These are phyloP conservation scores for Glycine soja DNA, from an alignment of 306 rosid species.

Conservation along the genomic window DNA sequence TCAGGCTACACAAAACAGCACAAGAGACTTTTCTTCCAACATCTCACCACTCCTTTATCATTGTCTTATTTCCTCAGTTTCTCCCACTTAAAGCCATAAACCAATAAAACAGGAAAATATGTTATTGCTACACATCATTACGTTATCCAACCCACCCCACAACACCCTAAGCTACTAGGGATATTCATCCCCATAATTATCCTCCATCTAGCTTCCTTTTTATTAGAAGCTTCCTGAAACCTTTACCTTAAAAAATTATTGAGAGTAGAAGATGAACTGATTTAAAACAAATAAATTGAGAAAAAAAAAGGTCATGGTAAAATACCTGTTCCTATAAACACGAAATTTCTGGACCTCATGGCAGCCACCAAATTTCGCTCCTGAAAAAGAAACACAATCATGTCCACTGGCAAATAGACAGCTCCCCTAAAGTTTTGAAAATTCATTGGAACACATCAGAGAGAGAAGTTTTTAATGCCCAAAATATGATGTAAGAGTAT, in stretches of 20 bases:
- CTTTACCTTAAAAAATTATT: conserved; percentile 1
- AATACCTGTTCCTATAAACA: conserved; percentile 78
- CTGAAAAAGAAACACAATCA: conserved; percentile 57
- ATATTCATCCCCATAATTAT: conserved; percentile 2
- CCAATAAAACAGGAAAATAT: background rate
- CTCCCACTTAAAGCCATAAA: conserved; percentile 5
- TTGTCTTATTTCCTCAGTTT: background rate
- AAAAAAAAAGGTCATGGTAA: conserved; percentile 17
- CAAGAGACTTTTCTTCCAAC: conserved; percentile 13
- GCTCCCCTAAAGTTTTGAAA: conserved; percentile 22
- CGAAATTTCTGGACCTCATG: conserved; percentile 81
- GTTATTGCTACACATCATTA: conserved; percentile 11
- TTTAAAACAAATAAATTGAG: background rate
- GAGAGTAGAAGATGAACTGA: conserved; percentile 30
- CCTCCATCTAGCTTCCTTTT: conserved; percentile 1
- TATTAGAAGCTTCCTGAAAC: conserved; percentile 11
- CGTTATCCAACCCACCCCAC: conserved; percentile 25
- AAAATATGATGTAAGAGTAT: background rate
- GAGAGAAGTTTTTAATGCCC: conserved; percentile 14
- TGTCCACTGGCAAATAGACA: conserved; percentile 13
- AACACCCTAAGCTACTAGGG: conserved; percentile 11
- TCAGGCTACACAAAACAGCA: conserved; percentile 15
- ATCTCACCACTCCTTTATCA: conserved; percentile 18
- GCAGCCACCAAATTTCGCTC: conserved; percentile 88
- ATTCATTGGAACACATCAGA: background rate